Evolutionary conservation across 2,329 filamentous ascomycete species (phyloP).

Genomic region (Fusarium cyanostomum): DNA sequence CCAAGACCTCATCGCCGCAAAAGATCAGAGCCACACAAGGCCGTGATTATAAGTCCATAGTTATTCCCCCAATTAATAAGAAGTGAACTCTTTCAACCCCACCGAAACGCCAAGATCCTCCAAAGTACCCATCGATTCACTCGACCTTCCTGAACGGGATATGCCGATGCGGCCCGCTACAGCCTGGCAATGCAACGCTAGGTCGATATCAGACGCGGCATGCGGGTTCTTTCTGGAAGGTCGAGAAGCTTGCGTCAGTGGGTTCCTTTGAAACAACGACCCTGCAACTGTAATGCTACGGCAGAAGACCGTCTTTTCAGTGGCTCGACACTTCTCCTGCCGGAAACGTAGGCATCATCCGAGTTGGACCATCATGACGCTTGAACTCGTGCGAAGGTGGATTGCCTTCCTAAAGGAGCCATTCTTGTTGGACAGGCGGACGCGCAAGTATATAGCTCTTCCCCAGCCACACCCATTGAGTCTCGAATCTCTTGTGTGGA

Average conservation of each 20-base stretch:
- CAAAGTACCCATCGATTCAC: conserved; percentile 23
- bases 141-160: conserved; percentile 30
- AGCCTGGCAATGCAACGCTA: conserved; percentile 7
- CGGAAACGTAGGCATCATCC: conserved; percentile 4
- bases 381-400: too few relatives aligned
- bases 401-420: background rate
- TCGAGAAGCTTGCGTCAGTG: conserved; percentile 3
- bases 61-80: too few relatives aligned
- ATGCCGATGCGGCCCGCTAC: conserved; percentile 32
- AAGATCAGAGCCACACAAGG: too few relatives aligned
- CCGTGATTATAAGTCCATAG: too few relatives aligned
- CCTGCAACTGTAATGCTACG: background rate
- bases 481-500: background rate
- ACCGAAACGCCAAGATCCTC: conserved; percentile 25
- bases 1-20: too few relatives aligned
- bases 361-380: background rate
- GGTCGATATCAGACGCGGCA: conserved; percentile 14
- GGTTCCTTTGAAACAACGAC: conserved; percentile 13
- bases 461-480: too few relatives aligned
- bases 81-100: conserved; percentile 7
- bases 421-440: background rate
- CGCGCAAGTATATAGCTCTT: background rate
- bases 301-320: background rate
- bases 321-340: conserved; percentile 21
- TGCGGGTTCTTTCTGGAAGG: conserved; percentile 28